phyloP scores from a whole-genome alignment of 805 yeast genomes.

The Schizosaccharomyces cryophilus region DNA sequence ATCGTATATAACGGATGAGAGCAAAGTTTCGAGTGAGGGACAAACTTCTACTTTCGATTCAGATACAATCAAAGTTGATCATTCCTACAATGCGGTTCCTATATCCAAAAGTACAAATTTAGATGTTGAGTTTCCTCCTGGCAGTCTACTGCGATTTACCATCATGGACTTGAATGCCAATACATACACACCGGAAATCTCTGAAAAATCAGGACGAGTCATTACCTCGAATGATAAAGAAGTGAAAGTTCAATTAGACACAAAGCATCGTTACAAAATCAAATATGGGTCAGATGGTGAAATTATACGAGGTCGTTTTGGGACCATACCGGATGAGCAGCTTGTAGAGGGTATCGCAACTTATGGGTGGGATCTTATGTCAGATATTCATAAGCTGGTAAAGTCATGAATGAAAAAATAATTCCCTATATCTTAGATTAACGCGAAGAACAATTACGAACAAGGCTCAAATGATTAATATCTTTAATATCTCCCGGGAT shows the following conservation, averaged over 20 bases:
- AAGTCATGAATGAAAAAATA: background rate
- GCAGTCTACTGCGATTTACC: background rate
- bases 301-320: background rate
- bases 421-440: background rate
- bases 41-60: too few species aligned
- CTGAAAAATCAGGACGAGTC: background rate
- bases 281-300: background rate
- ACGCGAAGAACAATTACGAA: too few species aligned
- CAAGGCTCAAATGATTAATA: too few species aligned
- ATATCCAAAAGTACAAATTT: background rate
- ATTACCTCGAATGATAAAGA: background rate
- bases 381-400: background rate
- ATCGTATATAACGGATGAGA: too few species aligned
- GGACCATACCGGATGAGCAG: background rate
- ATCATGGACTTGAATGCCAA: background rate
- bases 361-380: background rate
- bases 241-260: background rate
- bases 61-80: too few species aligned
- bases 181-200: background rate
- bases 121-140: background rate
- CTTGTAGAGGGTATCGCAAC: background rate
- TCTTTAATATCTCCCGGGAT: too few species aligned
- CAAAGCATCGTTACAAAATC: background rate
- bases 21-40: too few species aligned
- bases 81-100: background rate